Percentiles rank a stretch among this genome's conserved stretches.
Evolutionary conservation across 1,284 basidiomycete genomes (phyloP).

Genomic region (Kwoniella shivajii): DNA sequence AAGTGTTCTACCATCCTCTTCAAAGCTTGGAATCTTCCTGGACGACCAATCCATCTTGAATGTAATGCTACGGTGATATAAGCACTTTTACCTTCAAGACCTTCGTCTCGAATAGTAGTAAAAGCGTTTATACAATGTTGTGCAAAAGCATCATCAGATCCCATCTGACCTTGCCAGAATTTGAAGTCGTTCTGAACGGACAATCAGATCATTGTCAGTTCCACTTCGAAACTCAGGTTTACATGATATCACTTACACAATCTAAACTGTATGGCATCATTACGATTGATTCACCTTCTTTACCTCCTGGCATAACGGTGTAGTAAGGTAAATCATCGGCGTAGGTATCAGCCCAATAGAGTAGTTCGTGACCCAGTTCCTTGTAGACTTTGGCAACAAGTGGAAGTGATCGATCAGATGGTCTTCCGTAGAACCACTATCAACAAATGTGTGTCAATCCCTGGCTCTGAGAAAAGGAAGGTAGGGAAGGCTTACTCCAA

Average conservation of each 20-base stretch:
- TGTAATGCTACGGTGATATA: slow-evolving; percentile 45
- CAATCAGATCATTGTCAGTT: neutral
- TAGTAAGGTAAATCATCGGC: slow-evolving; percentile 45
- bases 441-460: neutral
- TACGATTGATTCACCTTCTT: slow-evolving; percentile 25
- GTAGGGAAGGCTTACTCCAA: slow-evolving; percentile 20
- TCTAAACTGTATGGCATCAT: slow-evolving; percentile 41
- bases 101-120: slow-evolving; percentile 40
- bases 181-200: slow-evolving; percentile 34
- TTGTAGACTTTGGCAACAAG: slow-evolving; percentile 45
- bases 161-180: slow-evolving; percentile 37
- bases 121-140: slow-evolving; percentile 39
- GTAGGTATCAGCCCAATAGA: slow-evolving; percentile 39
- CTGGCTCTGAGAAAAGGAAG: too few species aligned
- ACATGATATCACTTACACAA: slow-evolving; percentile 22
- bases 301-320: slow-evolving; percentile 25
- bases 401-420: slow-evolving; percentile 31
- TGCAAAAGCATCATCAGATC: slow-evolving; percentile 37
- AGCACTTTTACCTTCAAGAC: slow-evolving; percentile 34
- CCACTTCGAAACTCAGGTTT: too few species aligned
- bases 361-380: slow-evolving; percentile 42
- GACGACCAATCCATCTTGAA: slow-evolving; percentile 51
- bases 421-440: slow-evolving; percentile 41
- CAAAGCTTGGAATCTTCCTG: slow-evolving; percentile 52
- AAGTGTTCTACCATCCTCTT: slow-evolving; percentile 53